A percentile compares a stretch with the other conserved stretches of the same genome.
Conservation (phyloP, 106 monocot species). For the Dendrobium officinale region DNA sequence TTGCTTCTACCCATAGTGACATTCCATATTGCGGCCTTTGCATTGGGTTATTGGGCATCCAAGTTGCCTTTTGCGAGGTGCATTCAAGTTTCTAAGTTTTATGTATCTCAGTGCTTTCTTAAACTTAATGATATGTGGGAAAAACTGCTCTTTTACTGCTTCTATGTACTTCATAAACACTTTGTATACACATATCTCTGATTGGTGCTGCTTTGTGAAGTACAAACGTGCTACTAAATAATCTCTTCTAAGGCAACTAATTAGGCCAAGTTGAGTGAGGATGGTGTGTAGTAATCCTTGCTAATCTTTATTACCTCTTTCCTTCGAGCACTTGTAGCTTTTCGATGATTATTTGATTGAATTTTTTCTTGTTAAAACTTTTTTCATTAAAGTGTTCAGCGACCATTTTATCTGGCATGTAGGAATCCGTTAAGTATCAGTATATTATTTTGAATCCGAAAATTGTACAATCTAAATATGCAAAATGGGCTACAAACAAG, state of each 20-base stretch:
- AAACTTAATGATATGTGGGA: neutral
- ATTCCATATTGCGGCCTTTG: conserved; percentile 86
- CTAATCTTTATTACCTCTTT: neutral
- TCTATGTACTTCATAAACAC: neutral
- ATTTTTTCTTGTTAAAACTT: neutral
- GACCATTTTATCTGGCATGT: neutral
- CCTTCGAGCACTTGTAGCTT: neutral
- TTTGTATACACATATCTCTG: neutral
- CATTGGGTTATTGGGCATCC: conserved; percentile 80
- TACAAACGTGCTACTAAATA: neutral
- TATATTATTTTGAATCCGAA: no score
- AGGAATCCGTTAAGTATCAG: no score
- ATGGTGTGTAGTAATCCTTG: neutral
- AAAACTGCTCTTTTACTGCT: neutral
- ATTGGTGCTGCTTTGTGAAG: neutral
- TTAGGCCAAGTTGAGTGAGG: neutral
- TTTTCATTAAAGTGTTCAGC: neutral
- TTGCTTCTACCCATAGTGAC: conserved; percentile 74
- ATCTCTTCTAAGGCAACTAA: neutral
- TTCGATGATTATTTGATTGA: neutral
- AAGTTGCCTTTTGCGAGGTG: conserved; percentile 77
- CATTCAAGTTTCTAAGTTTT: neutral
- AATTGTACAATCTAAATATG: no score
- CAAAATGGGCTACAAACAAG: no score
- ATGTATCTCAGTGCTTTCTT: neutral